phyloP scores from a whole-genome alignment of 257 asterid genomes.

The Capsicum pubescens region DNA sequence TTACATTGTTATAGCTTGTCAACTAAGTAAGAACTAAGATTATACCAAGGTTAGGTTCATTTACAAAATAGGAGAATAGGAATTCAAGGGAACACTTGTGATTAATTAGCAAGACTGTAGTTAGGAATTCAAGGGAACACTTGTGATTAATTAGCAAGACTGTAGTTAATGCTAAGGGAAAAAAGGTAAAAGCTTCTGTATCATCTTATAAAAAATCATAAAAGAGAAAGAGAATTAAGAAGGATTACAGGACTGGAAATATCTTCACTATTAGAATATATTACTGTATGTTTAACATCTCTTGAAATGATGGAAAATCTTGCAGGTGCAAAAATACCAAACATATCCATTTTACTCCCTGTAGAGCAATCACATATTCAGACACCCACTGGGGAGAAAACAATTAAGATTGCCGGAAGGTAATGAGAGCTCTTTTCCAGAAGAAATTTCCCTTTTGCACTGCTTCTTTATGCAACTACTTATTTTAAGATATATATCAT shows the following conservation, averaged over 20 bases:
- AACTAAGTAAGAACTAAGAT: not conserved
- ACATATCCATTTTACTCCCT: constrained; percentile 71
- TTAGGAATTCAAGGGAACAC: not conserved
- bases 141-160: not conserved
- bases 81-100: not conserved
- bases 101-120: not conserved
- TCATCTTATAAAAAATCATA: not conserved
- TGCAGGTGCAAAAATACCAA: constrained; percentile 87
- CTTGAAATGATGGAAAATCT: constrained; percentile 30
- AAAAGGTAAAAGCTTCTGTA: not conserved
- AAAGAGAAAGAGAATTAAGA: not conserved
- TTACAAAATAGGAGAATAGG: not conserved
- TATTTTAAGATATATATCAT: not conserved
- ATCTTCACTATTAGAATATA: constrained; percentile 22
- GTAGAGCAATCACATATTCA: constrained; percentile 63
- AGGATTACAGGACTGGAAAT: not conserved
- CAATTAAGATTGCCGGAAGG: constrained; percentile 78
- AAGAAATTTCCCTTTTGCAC: not conserved
- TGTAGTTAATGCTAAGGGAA: not conserved
- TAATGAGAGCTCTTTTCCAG: constrained; percentile 35
- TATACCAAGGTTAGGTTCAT: not conserved
- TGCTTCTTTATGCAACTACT: constrained; percentile 4
- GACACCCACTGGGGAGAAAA: constrained; percentile 69
- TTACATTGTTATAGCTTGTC: not conserved
- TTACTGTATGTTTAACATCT: constrained; percentile 26